A percentile compares a stretch with the other conserved stretches of the same genome.
phyloP scores from a whole-genome alignment of 768 basidiomycete species.

The Pulveroboletus sp. region DNA sequence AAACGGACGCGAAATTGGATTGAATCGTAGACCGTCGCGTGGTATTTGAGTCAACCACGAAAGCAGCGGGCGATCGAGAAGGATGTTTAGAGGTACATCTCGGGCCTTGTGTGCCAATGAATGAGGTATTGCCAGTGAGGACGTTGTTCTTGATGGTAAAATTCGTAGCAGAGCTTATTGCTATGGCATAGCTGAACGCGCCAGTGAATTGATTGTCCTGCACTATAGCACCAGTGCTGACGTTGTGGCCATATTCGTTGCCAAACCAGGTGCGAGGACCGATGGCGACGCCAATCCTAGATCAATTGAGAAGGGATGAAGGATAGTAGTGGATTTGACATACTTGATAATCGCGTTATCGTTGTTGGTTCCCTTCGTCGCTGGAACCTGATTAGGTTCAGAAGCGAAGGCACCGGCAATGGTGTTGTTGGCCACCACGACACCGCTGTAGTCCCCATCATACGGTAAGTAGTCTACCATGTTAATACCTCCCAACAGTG shows the following conservation, averaged over 20 bases:
- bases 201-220: slow-evolving; percentile 56
- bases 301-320: slow-evolving; percentile 1
- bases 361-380: slow-evolving; percentile 51
- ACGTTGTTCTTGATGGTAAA: slow-evolving; percentile 64
- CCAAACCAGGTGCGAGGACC: slow-evolving; percentile 79
- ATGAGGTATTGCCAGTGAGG: slow-evolving; percentile 66
- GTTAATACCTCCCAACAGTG: slow-evolving; percentile 72
- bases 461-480: slow-evolving; percentile 71
- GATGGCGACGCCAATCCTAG: slow-evolving; percentile 75
- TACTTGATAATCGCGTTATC: slow-evolving; percentile 72
- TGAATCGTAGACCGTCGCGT: slow-evolving; percentile 45
- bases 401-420: slow-evolving; percentile 70
- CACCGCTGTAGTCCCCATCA: slow-evolving; percentile 58
- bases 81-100: slow-evolving; percentile 53
- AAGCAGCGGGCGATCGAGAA: slow-evolving; percentile 54
- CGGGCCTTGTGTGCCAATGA: slow-evolving; percentile 64
- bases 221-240: slow-evolving; percentile 52
- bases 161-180: slow-evolving; percentile 55
- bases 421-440: slow-evolving; percentile 61
- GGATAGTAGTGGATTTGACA: slow-evolving; percentile 18
- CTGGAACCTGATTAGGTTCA: slow-evolving; percentile 35
- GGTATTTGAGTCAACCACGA: slow-evolving; percentile 50
- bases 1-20: slow-evolving; percentile 46
- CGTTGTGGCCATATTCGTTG: slow-evolving; percentile 49
- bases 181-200: slow-evolving; percentile 73